phyloP scores from a whole-genome alignment of 2,329 filamentous ascomycete species.

The Arachnomyces sp. region DNA sequence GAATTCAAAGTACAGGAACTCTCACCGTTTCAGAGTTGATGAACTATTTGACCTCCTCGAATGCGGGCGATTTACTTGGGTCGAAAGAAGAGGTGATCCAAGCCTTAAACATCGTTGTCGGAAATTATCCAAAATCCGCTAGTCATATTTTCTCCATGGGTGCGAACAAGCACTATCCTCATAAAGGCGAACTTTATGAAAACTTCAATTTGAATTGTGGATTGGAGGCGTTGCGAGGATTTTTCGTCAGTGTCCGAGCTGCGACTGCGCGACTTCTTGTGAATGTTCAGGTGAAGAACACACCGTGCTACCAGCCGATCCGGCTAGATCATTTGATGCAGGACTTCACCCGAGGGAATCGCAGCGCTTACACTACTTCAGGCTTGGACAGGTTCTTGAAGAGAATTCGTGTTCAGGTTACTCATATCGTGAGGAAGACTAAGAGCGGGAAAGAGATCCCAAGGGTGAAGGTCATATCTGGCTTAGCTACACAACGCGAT shows the following conservation, averaged over 20 bases:
- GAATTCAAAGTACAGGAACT: constrained; percentile 24
- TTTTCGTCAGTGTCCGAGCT: constrained; percentile 54
- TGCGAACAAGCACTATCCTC: constrained; percentile 47
- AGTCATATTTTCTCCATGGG: constrained; percentile 40
- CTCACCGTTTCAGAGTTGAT: constrained; percentile 37
- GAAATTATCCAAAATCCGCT: constrained; percentile 39
- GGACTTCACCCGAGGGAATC: constrained; percentile 18
- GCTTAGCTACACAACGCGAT: constrained; percentile 36
- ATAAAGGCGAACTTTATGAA: constrained; percentile 27
- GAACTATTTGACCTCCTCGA: constrained; percentile 35
- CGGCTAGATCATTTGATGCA: constrained; percentile 33
- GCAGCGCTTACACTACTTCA: constrained; percentile 14
- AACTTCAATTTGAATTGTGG: constrained; percentile 40
- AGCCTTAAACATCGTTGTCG: constrained; percentile 52
- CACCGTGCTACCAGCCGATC: constrained; percentile 49
- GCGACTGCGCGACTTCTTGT: constrained; percentile 51
- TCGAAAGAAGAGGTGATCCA: constrained; percentile 48
- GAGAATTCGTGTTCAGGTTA: constrained; percentile 33
- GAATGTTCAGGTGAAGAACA: constrained; percentile 56
- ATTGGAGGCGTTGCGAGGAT: constrained; percentile 53
- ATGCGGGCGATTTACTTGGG: constrained; percentile 29
- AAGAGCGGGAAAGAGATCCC: constrained; percentile 27
- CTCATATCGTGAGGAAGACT: constrained; percentile 30
- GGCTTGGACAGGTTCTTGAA: constrained; percentile 31
- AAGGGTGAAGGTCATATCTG: constrained; percentile 40